Evolutionary conservation across 805 yeast genomes (phyloP).

Genomic region (Yarrowia sp.): DNA sequence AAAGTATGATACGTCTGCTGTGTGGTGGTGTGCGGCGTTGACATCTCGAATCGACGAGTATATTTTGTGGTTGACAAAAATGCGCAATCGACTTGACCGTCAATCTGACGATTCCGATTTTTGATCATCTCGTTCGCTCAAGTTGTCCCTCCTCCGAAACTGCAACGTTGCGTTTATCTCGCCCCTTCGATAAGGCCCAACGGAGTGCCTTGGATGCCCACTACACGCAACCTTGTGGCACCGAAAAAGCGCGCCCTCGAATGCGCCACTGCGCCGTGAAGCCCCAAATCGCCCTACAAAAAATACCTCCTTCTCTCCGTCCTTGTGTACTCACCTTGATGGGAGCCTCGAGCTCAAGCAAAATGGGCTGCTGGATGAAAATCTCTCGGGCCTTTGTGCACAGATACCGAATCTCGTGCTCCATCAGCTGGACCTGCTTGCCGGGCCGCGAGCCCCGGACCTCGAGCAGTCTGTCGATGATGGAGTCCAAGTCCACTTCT

Average conservation of each 20-base stretch:
- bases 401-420: constrained; percentile 90
- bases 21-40: no score
- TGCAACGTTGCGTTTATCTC: constrained; percentile 31
- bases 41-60: no score
- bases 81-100: no score
- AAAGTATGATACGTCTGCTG: no score
- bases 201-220: neutral
- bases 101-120: no score
- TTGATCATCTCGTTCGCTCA: no score
- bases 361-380: constrained; percentile 95
- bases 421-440: constrained; percentile 91
- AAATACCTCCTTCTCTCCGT: neutral
- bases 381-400: constrained; percentile 98
- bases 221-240: no score
- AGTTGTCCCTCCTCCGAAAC: no score
- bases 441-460: constrained; percentile 99
- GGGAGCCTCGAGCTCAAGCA: constrained; percentile 95
- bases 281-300: neutral
- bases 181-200: constrained; percentile 22
- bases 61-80: no score
- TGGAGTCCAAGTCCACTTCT: constrained; percentile 95
- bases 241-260: no score
- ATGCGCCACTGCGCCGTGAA: neutral
- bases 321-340: constrained; percentile 58
- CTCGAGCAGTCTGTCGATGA: constrained; percentile 93